Conservation (phyloP, 495 filamentous ascomycete species). For the Penicillium cataractarum region DNA sequence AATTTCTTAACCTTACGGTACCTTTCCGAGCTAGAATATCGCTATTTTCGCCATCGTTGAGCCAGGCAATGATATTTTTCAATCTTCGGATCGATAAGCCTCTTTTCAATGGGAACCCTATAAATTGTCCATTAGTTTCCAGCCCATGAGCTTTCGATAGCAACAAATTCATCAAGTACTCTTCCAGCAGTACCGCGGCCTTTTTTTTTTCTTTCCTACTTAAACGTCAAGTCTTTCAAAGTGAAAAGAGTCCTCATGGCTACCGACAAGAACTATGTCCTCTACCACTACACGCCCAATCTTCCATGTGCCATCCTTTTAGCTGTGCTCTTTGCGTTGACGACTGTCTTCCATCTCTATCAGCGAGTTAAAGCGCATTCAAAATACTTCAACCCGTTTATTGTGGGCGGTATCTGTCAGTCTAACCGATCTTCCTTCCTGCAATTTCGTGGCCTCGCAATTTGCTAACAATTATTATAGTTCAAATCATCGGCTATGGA, state of each 20-base stretch:
- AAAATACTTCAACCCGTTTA: conserved; percentile 65
- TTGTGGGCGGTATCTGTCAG: conserved; percentile 61
- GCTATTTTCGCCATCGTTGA: not conserved
- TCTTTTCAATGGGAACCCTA: not conserved
- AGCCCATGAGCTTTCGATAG: not conserved
- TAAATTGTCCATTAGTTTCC: not conserved
- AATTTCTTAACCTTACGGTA: not conserved
- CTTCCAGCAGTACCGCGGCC: not conserved
- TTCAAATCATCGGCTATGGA: conserved; percentile 58
- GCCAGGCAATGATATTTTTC: not conserved
- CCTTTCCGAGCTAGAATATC: not conserved
- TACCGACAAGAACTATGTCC: not conserved
- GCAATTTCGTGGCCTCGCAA: not conserved
- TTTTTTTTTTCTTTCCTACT: not conserved
- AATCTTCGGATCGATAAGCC: too few relatives aligned
- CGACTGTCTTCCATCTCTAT: conserved; percentile 10
- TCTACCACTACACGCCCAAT: conserved; percentile 20
- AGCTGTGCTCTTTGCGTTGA: conserved; percentile 26
- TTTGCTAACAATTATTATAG: conserved; percentile 24
- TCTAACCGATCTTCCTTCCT: conserved; percentile 4
- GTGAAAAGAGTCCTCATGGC: not conserved
- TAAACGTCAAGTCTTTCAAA: not conserved
- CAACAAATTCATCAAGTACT: not conserved
- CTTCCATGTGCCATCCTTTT: conserved; percentile 11
- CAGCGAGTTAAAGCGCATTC: conserved; percentile 47